Percentiles rank a stretch among this genome's conserved stretches.
Evolutionary conservation across 257 asterid species (phyloP).

Genomic region (Ballota nigra): DNA sequence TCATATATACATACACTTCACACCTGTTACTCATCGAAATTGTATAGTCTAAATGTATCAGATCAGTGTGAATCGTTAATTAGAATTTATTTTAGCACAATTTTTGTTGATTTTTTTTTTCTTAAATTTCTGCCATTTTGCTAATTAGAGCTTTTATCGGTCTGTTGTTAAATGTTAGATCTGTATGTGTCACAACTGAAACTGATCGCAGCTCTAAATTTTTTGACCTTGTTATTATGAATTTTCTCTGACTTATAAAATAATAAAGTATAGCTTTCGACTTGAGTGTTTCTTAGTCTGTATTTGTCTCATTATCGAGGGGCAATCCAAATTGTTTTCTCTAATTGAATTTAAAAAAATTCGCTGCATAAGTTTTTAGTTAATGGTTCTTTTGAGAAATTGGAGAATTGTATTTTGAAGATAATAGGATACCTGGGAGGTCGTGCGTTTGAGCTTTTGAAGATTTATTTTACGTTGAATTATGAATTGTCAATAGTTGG

Average conservation of each 20-base stretch:
- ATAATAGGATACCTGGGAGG: background rate
- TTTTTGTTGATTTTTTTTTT: background rate
- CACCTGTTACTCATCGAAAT: background rate
- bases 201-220: background rate
- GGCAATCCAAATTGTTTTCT: background rate
- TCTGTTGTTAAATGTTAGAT: slow-evolving; percentile 8
- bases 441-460: background rate
- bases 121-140: background rate
- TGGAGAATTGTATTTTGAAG: slow-evolving; percentile 5
- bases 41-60: background rate
- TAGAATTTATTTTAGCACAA: slow-evolving; percentile 1
- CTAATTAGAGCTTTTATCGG: slow-evolving; percentile 14
- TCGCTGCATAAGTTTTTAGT: background rate
- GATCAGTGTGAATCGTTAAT: slow-evolving; percentile 23
- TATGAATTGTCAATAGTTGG: background rate
- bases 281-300: background rate
- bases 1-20: background rate
- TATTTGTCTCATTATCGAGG: background rate
- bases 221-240: background rate
- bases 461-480: background rate
- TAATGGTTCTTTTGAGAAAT: background rate
- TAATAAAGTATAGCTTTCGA: background rate
- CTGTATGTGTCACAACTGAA: background rate
- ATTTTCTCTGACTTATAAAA: background rate
- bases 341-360: background rate